Percentiles rank a stretch among this genome's conserved stretches.
phyloP scores from a whole-genome alignment of 805 yeast genomes.

The Lipomyces spencermartinsiae region DNA sequence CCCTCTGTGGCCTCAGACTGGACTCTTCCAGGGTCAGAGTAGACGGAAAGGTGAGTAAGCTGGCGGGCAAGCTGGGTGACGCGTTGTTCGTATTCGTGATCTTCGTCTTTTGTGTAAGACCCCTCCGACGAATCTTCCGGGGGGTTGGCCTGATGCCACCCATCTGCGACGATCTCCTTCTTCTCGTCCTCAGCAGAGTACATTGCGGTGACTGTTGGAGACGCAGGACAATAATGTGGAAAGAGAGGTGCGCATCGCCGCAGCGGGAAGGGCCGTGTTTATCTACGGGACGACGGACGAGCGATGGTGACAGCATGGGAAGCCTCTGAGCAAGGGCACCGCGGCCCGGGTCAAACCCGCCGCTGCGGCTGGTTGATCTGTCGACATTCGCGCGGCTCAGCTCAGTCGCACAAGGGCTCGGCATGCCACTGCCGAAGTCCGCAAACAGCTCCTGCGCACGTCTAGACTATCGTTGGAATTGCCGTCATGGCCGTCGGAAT shows the following conservation, averaged over 20 bases:
- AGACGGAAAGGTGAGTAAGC: slow-evolving; percentile 33
- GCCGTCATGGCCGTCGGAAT: no score
- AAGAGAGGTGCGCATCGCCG: background rate
- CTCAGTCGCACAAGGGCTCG: background rate
- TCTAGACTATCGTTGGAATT: no score
- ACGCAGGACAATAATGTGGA: background rate
- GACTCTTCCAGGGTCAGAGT: slow-evolving; percentile 9
- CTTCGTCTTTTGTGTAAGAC: slow-evolving; percentile 13
- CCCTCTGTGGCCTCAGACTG: background rate
- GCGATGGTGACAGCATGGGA: no score
- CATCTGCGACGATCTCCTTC: slow-evolving; percentile 6
- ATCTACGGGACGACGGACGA: background rate
- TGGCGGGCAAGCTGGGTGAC: slow-evolving; percentile 38
- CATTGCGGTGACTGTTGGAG: background rate
- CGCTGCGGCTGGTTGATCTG: no score
- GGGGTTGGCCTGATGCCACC: slow-evolving; percentile 14
- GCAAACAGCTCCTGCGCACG: no score
- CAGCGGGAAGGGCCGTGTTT: background rate
- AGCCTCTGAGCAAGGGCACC: background rate
- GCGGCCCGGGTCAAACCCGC: no score
- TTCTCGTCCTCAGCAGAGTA: slow-evolving; percentile 15
- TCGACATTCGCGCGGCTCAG: background rate
- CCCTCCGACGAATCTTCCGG: slow-evolving; percentile 9
- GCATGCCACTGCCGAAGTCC: no score
- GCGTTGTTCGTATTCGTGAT: slow-evolving; percentile 24